Conservation (phyloP, 495 filamentous ascomycete species). For the Aspergillus coremiiformis region DNA sequence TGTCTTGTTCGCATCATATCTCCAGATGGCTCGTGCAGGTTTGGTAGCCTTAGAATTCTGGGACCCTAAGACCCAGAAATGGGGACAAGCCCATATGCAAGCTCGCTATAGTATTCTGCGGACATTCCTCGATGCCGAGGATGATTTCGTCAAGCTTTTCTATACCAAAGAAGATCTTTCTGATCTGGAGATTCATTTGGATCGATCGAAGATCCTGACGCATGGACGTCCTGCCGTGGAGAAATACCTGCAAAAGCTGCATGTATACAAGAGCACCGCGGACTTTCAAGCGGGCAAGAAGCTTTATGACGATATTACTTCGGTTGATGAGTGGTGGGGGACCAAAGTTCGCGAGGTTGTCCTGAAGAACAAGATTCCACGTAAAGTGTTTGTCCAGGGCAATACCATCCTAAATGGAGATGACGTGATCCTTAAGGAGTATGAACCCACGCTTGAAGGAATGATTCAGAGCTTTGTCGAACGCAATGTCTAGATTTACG, state of each 20-base stretch:
- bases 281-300: constrained; percentile 67
- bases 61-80: constrained; percentile 79
- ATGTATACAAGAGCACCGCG: constrained; percentile 86
- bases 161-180: constrained; percentile 68
- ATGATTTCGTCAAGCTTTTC: constrained; percentile 73
- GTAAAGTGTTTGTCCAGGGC: constrained; percentile 94
- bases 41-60: constrained; percentile 79
- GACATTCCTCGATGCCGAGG: constrained; percentile 77
- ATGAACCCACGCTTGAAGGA: constrained; percentile 77
- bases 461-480: constrained; percentile 90
- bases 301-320: constrained; percentile 77
- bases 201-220: constrained; percentile 73
- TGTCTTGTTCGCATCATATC: constrained; percentile 76
- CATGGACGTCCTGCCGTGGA: constrained; percentile 69
- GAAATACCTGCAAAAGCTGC: constrained; percentile 82
- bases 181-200: constrained; percentile 72
- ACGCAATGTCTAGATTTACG: constrained; percentile 46
- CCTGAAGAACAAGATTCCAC: constrained; percentile 75
- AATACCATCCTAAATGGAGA: constrained; percentile 75
- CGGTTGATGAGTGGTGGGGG: constrained; percentile 73
- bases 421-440: constrained; percentile 75
- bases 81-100: constrained; percentile 94
- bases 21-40: constrained; percentile 88
- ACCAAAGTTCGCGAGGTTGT: constrained; percentile 70
- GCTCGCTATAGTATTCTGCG: constrained; percentile 86